phyloP scores from a whole-genome alignment of 1,284 basidiomycete species.

The Ustilago loliicola region DNA sequence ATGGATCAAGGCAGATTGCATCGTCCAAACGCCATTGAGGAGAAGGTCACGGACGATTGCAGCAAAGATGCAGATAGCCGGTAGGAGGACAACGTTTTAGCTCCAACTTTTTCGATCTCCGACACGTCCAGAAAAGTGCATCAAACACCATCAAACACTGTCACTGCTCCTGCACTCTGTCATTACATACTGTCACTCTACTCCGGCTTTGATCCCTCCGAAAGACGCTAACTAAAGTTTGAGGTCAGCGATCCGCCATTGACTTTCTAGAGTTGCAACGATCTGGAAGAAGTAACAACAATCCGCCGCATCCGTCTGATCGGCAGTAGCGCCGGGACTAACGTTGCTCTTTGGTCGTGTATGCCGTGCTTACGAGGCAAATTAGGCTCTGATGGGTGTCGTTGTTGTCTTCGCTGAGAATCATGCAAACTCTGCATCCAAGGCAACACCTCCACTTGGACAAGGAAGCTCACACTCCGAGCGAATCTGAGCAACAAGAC shows the following conservation, averaged over 20 bases:
- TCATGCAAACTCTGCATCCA: constrained; percentile 3
- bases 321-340: background rate
- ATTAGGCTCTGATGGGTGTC: background rate
- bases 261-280: background rate
- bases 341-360: background rate
- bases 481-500: background rate
- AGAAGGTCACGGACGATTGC: background rate
- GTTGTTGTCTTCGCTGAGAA: constrained; percentile 5
- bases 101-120: constrained; percentile 18
- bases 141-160: background rate
- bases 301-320: too few species aligned
- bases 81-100: constrained; percentile 3
- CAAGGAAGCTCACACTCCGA: background rate
- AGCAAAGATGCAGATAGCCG: background rate
- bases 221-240: constrained; percentile 17
- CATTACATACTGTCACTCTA: background rate
- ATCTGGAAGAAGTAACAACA: background rate
- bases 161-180: background rate
- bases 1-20: background rate
- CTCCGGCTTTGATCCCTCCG: constrained; percentile 27
- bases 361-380: background rate
- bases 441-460: constrained; percentile 1
- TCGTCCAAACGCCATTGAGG: background rate
- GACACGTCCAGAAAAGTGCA: constrained; percentile 26
- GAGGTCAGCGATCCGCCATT: constrained; percentile 17